A percentile compares a stretch with the other conserved stretches of the same genome.
These are phyloP conservation scores for Tetragonia tetragonoides DNA, from an alignment of 148 eudicot genomes.

Conservation along the genomic window DNA sequence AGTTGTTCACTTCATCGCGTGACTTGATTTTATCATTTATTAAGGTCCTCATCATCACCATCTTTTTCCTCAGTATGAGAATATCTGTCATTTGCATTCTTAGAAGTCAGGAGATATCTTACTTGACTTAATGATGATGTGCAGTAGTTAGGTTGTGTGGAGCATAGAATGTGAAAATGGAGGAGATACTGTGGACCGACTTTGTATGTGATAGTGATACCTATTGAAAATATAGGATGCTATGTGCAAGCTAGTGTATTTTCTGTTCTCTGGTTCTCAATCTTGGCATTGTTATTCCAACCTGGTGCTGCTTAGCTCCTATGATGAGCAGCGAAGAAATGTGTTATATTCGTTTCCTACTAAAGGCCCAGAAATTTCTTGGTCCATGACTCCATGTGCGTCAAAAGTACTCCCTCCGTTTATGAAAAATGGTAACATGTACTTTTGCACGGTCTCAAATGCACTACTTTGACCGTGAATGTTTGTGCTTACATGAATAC, in stretches of 20 bases:
- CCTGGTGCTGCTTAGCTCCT: slow-evolving; percentile 1
- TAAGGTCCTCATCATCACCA: background rate
- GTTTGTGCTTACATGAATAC: too few relatives aligned
- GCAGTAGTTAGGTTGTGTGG: background rate
- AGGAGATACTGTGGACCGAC: background rate
- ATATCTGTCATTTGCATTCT: too few relatives aligned
- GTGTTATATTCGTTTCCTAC: background rate
- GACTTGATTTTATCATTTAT: background rate
- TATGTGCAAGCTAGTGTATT: background rate
- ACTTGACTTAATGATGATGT: background rate
- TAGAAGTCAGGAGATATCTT: background rate
- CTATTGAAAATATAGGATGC: background rate
- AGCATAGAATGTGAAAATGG: background rate
- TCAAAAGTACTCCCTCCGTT: too few relatives aligned
- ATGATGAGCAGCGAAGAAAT: background rate
- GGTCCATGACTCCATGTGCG: background rate
- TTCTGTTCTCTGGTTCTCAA: background rate
- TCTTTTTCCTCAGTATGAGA: background rate
- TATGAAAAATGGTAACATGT: too few relatives aligned
- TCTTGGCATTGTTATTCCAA: background rate
- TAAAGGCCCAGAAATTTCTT: background rate
- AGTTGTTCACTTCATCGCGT: background rate
- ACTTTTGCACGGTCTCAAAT: too few relatives aligned
- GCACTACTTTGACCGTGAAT: too few relatives aligned
- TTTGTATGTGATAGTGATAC: background rate